Evolutionary conservation across 2,329 filamentous ascomycete genomes (phyloP).

Genomic region (Venturia asperata): DNA sequence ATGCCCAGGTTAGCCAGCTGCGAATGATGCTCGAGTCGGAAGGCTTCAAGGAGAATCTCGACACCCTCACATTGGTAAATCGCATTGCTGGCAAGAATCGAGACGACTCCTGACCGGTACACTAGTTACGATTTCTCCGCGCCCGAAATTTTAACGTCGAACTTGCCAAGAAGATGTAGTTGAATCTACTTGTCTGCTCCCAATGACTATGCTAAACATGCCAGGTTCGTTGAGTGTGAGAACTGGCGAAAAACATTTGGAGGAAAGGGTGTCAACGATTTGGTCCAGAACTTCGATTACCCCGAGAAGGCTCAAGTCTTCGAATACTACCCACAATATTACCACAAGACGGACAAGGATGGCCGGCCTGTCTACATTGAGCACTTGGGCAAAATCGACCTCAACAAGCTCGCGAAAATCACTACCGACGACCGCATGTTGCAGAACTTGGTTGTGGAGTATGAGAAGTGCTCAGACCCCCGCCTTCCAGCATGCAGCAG

Average conservation of each 20-base stretch:
- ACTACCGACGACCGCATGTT: conserved; percentile 91
- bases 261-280: conserved; percentile 59
- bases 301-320: conserved; percentile 75
- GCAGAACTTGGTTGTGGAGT: conserved; percentile 92
- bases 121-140: conserved; percentile 76
- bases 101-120: conserved; percentile 15
- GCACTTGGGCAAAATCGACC: conserved; percentile 86
- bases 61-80: conserved; percentile 79
- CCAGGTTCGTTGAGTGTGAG: conserved; percentile 84
- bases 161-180: conserved; percentile 74
- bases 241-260: conserved; percentile 84
- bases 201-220: neutral
- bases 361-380: conserved; percentile 97
- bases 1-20: conserved; percentile 83
- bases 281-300: conserved; percentile 77
- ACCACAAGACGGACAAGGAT: conserved; percentile 97
- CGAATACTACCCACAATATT: conserved; percentile 95
- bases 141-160: conserved; percentile 92
- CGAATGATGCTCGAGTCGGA: conserved; percentile 75
- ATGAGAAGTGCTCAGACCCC: conserved; percentile 91
- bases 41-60: conserved; percentile 75
- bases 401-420: conserved; percentile 85
- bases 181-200: no score
- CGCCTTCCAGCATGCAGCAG: conserved; percentile 92
- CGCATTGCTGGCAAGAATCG: neutral